Evolutionary conservation across 75 land plant species (phyloP), one percentile per base, ranked within the genome.

Genomic region (Pinus tabuliformis): DNA sequence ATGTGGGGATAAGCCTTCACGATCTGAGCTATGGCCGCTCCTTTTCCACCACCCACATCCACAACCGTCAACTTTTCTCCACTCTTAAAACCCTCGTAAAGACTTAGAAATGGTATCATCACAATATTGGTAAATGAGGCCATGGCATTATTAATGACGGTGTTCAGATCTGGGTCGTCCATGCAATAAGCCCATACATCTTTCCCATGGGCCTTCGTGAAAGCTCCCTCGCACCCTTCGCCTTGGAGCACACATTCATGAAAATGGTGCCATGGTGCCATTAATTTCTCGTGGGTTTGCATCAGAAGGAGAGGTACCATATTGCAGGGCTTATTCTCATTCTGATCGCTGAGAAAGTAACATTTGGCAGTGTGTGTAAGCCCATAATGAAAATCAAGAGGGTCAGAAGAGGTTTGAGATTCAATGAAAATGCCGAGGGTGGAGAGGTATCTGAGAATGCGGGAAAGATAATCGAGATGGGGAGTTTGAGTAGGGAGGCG

Each of bases 1-100:
- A 81, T 73, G 71, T 72, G 74, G 20, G 86, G 86, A 72, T 81
- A 70, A 21, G 56, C 62, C 13, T 64, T 26, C 17, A 64, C 70
- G 22, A 82, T 78, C 76, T 57, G 22, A 1, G 70, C 82, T 7
- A 82, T 26, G 58, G 81, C 62, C 14, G 28, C 56, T 33, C 83
- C 83, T 16, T 28, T 52, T 61, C 75, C 75, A 30, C 83, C 83
- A 7, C 76, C 83, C 30, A 78, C 81, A 28, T 82, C 83, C 17
- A 82, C 70, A 0, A 82, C 66, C 1, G 70, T 73, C 30, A 45
- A 4, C 57, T 72, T 33, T 4, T 79, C 82, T 17, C 54, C 54
- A 9, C 3, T 8, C 54, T 57, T 45, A 13, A 62, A 62, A 4
- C 65, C 65, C 33, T 62, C 36, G 15, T 62, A 62, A 16, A 36